phyloP scores from a whole-genome alignment of 495 filamentous ascomycete species.

The Cenococcum geophilum region DNA sequence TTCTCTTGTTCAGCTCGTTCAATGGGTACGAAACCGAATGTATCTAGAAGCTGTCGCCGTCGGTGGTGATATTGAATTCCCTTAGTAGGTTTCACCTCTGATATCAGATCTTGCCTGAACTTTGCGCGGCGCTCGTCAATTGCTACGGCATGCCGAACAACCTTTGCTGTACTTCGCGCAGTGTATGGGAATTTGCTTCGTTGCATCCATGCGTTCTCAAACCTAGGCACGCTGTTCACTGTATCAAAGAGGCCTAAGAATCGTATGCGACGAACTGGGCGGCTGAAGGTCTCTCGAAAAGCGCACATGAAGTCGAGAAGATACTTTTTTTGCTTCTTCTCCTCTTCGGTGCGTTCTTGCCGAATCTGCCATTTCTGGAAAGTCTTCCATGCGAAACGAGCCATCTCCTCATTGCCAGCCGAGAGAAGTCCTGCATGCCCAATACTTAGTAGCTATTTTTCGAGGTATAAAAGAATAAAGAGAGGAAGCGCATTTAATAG shows the following conservation, averaged over 20 bases:
- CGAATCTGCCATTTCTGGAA: slow-evolving; percentile 80
- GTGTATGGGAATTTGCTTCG: slow-evolving; percentile 78
- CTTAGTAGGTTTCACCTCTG: slow-evolving; percentile 44
- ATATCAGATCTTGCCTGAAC: slow-evolving; percentile 65
- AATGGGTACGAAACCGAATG: neutral
- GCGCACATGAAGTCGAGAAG: slow-evolving; percentile 74
- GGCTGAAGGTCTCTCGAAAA: slow-evolving; percentile 79
- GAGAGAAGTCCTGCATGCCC: neutral
- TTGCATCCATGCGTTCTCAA: slow-evolving; percentile 83
- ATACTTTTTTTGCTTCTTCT: slow-evolving; percentile 54
- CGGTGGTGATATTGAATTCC: slow-evolving; percentile 40
- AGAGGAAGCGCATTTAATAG: too few relatives aligned
- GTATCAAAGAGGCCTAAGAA: slow-evolving; percentile 69
- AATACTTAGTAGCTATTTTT: too few relatives aligned
- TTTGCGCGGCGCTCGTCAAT: slow-evolving; percentile 42
- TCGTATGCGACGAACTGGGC: slow-evolving; percentile 65
- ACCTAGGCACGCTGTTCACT: slow-evolving; percentile 75
- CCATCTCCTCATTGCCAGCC: slow-evolving; percentile 81
- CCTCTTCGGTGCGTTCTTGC: slow-evolving; percentile 48
- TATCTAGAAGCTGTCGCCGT: slow-evolving; percentile 37
- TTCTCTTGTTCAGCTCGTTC: slow-evolving; percentile 6
- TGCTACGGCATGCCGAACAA: slow-evolving; percentile 42
- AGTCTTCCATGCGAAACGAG: slow-evolving; percentile 79
- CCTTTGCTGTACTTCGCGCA: slow-evolving; percentile 64
- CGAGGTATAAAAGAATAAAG: too few relatives aligned